Base-by-base conservation (phyloP, 2,329 filamentous ascomycete genomes). In the Aspergillus sp. region DNA sequence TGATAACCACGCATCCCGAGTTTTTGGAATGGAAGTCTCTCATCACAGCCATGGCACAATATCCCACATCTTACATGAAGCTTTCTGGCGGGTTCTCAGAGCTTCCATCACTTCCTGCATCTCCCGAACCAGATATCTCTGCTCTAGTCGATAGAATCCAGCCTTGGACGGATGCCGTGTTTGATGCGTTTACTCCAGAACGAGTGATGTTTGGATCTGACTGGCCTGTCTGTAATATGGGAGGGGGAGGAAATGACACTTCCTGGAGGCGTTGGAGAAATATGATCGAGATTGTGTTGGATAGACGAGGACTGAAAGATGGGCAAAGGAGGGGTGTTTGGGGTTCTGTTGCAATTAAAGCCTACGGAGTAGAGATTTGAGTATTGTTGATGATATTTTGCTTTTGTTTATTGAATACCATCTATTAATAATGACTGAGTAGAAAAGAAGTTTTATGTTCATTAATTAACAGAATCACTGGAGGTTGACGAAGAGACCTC, bases 171-270 rank as follows among this genome's bases (percentile, higher is more conserved):
- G 78, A 82, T 47, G 79, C 85, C 41, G 70, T 90, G 1, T 78
- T 94, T 41, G 77, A 82, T 27, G 77, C 78, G 1, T 96, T 95
- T 59, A 83, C 86, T 1, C 70, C 85, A 0, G 62, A 72, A 19
- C 77, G 88, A 50, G 77, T 93, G 61, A 90, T 97, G 84, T 96
- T 93, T 66, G 90, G 85, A 26, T 90, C 86, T 51, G 90, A 96
- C 66, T 97, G 91, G 91, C 90, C 91, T 2, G 85, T 96, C 1
- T 95, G 89, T 68, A 90, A 88, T 49, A 70, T 88, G 30, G 79
- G 79, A 1, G 78, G 77, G 2, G 76, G 76, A 0, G 68, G 66
- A 1, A 74, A 73, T 34, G 70, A 76, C 38, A 67, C 72, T 19
- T 82, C 86, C 29, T 95, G 90, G 89, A 69, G 71, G 31, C 79